phyloP scores from a whole-genome alignment of 2,329 filamentous ascomycete genomes.

The Curvularia sp. region DNA sequence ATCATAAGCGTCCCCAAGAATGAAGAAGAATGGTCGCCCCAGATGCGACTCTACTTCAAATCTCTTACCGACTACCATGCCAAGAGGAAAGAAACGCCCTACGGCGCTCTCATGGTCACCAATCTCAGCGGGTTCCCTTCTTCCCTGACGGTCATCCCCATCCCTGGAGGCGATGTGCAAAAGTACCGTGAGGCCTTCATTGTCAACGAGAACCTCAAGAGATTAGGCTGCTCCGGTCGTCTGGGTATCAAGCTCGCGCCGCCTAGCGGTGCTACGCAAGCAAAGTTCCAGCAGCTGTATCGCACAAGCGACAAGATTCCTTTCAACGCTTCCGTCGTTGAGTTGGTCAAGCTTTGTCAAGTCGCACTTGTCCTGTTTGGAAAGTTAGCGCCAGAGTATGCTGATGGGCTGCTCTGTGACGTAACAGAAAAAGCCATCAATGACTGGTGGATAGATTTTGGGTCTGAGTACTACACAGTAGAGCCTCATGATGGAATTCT shows the following conservation, averaged over 20 bases:
- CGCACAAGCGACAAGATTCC: constrained; percentile 83
- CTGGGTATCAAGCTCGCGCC: constrained; percentile 81
- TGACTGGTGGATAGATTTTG: constrained; percentile 96
- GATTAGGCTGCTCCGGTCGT: constrained; percentile 88
- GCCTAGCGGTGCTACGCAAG: constrained; percentile 80
- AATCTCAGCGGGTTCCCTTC: constrained; percentile 93
- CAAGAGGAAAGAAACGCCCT: constrained; percentile 77
- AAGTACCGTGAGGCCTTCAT: constrained; percentile 85
- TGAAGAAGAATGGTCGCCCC: constrained; percentile 78
- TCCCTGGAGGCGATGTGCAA: constrained; percentile 84
- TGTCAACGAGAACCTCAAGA: constrained; percentile 92
- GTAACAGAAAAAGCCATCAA: constrained; percentile 87
- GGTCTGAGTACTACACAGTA: constrained; percentile 87
- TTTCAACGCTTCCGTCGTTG: constrained; percentile 78
- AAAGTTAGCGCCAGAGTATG: constrained; percentile 85
- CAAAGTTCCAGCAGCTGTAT: constrained; percentile 92
- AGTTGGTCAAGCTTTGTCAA: constrained; percentile 91
- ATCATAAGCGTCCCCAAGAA: constrained; percentile 84
- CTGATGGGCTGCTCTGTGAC: constrained; percentile 91
- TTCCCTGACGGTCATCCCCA: constrained; percentile 86
- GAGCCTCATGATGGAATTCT: constrained; percentile 93
- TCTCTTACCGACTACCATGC: constrained; percentile 87
- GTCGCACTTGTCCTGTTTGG: constrained; percentile 87
- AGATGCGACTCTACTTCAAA: constrained; percentile 83
- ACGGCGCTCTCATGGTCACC: constrained; percentile 91